Conservation (phyloP, 2,329 filamentous ascomycete genomes). For the Dactylellina cionopaga region DNA sequence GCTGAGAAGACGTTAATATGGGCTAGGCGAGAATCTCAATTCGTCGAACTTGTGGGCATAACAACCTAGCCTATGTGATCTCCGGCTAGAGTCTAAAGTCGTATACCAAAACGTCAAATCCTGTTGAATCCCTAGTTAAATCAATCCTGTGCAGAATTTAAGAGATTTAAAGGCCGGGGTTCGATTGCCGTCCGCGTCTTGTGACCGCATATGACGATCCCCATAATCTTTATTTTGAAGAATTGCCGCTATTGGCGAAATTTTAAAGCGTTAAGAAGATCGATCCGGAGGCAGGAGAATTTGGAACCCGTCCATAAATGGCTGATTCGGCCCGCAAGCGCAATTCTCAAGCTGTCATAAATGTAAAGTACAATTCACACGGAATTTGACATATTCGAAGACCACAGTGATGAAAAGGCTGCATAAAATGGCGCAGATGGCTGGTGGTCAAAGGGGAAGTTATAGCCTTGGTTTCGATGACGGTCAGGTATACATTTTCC, state of each 20-base stretch:
- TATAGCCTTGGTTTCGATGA: no score
- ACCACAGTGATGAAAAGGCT: background rate
- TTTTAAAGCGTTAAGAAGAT: background rate
- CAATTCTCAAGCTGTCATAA: background rate
- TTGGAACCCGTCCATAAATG: constrained; percentile 1
- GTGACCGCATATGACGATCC: constrained; percentile 38
- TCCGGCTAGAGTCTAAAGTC: no score
- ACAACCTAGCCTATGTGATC: no score
- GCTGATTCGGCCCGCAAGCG: constrained; percentile 4
- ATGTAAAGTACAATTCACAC: background rate
- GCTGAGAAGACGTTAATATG: no score
- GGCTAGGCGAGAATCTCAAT: no score
- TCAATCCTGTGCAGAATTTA: background rate
- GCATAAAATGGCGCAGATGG: background rate
- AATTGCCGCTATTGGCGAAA: constrained; percentile 36
- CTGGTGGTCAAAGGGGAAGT: background rate
- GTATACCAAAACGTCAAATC: no score
- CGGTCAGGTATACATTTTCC: no score
- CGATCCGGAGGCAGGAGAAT: background rate
- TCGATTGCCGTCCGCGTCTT: constrained; percentile 16
- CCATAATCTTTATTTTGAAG: background rate
- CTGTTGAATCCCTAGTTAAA: background rate
- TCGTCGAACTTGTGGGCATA: no score
- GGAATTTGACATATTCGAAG: background rate
- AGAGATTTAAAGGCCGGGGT: constrained; percentile 6